A percentile compares a stretch with the other conserved stretches of the same genome.
These are phyloP conservation scores for Talaromyces sp. DNA, from an alignment of 2,329 filamentous ascomycete species.

Conservation along the genomic window DNA sequence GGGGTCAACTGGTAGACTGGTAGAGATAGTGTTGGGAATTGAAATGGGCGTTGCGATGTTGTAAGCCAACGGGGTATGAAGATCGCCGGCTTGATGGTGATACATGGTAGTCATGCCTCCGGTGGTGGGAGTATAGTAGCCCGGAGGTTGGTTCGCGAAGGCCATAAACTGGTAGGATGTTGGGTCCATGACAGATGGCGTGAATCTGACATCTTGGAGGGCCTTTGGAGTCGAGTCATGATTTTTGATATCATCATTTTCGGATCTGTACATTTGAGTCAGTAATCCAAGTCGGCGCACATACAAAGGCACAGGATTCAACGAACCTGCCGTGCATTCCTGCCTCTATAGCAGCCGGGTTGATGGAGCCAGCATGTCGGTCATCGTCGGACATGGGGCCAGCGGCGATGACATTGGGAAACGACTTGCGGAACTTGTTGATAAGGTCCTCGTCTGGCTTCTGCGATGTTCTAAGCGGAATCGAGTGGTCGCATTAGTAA, in stretches of 20 bases:
- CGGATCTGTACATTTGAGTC: conserved; percentile 29
- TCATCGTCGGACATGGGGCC: conserved; percentile 24
- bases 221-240: conserved; percentile 78
- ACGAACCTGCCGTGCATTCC: conserved; percentile 16
- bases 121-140: conserved; percentile 84
- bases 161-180: conserved; percentile 74
- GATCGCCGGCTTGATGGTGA: conserved; percentile 75
- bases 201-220: conserved; percentile 81
- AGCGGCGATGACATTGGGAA: conserved; percentile 64
- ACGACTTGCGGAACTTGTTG: conserved; percentile 75
- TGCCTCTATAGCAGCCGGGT: conserved; percentile 17
- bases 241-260: conserved; percentile 58
- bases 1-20: conserved; percentile 54
- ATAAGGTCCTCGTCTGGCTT: conserved; percentile 84
- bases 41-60: conserved; percentile 77
- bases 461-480: conserved; percentile 62
- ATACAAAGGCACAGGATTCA: neutral
- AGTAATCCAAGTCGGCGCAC: neutral
- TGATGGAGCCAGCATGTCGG: conserved; percentile 36
- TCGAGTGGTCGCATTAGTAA: conserved; percentile 6
- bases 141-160: conserved; percentile 73
- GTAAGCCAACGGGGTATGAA: conserved; percentile 72
- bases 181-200: conserved; percentile 80
- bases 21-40: conserved; percentile 63
- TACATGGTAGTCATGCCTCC: conserved; percentile 72